Conservation (phyloP, 2,329 filamentous ascomycete species). For the Metarhizium rileyi region DNA sequence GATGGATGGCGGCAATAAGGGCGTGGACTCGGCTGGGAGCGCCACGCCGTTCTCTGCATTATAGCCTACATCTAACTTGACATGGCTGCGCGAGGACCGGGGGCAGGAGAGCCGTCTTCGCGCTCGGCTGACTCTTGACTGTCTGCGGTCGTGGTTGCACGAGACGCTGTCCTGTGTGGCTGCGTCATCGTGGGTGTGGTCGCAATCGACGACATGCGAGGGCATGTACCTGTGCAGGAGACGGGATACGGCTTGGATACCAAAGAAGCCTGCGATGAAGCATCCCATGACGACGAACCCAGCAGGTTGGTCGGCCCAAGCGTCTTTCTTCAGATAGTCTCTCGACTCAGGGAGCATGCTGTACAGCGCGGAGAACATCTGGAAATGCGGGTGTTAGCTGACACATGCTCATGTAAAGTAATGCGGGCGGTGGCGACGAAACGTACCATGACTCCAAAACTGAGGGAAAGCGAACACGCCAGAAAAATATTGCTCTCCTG, state of each 20-base stretch:
- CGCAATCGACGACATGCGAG: slow-evolving; percentile 72
- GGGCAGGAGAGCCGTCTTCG: slow-evolving; percentile 19
- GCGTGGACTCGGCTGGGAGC: slow-evolving; percentile 35
- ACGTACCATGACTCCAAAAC: slow-evolving; percentile 89
- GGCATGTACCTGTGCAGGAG: slow-evolving; percentile 65
- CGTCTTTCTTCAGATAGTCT: slow-evolving; percentile 61
- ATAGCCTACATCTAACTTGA: slow-evolving; percentile 2
- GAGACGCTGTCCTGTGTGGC: slow-evolving; percentile 16
- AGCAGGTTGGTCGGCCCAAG: slow-evolving; percentile 55
- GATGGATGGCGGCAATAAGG: slow-evolving; percentile 27
- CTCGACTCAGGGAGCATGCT: slow-evolving; percentile 88
- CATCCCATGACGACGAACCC: slow-evolving; percentile 59
- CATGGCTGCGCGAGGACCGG: slow-evolving; percentile 13
- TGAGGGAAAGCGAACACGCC: slow-evolving; percentile 79
- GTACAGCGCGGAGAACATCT: slow-evolving; percentile 88
- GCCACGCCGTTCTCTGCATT: slow-evolving; percentile 8
- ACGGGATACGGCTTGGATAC: slow-evolving; percentile 65
- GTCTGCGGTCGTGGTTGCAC: slow-evolving; percentile 16
- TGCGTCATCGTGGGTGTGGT: slow-evolving; percentile 58
- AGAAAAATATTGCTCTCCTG: slow-evolving; percentile 84
- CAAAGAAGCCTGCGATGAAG: slow-evolving; percentile 63
- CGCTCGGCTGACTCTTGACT: slow-evolving; percentile 22
- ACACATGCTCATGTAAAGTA: not conserved
- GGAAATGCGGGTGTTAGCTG: slow-evolving; percentile 3
- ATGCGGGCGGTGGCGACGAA: not conserved